phyloP scores from a whole-genome alignment of 2,329 filamentous ascomycete genomes.

The Sporothrix globosa region DNA sequence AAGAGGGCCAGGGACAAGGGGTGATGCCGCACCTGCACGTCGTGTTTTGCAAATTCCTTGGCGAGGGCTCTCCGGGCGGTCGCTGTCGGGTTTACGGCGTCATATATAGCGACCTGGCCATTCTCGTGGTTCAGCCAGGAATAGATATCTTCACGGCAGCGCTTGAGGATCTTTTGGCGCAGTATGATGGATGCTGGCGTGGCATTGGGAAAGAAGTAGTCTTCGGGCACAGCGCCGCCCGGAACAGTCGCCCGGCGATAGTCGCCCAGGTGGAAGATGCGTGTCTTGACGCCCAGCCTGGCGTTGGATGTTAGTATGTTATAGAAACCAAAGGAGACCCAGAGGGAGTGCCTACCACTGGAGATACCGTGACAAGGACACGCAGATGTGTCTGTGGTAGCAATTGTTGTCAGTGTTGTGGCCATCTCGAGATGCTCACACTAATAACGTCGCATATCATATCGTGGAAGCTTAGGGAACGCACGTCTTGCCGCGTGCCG shows the following conservation, averaged over 20 bases:
- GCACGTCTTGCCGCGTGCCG: constrained; percentile 91
- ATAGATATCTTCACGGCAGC: constrained; percentile 96
- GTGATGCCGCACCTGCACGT: constrained; percentile 69
- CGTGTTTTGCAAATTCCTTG: constrained; percentile 97
- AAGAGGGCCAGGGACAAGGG: neutral
- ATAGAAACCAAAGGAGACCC: constrained; percentile 14
- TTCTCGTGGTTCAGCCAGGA: constrained; percentile 96
- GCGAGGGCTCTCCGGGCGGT: constrained; percentile 80
- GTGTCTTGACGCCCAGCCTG: constrained; percentile 94
- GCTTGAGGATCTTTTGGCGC: constrained; percentile 95
- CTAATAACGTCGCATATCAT: neutral
- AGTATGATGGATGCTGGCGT: constrained; percentile 90
- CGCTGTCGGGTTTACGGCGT: constrained; percentile 92
- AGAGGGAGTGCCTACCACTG: constrained; percentile 64
- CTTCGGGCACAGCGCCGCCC: constrained; percentile 83
- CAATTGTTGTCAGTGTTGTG: neutral
- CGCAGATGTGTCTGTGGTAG: constrained; percentile 76
- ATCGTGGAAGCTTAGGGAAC: constrained; percentile 41
- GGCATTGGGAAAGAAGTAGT: constrained; percentile 97
- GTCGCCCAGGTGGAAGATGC: constrained; percentile 96
- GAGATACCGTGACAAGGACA: constrained; percentile 91
- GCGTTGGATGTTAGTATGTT: neutral
- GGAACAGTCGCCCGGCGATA: constrained; percentile 91
- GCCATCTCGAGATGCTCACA: neutral
- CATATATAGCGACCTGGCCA: constrained; percentile 96